Base-by-base conservation (phyloP, 352 stramenopile genomes). In the Elongisporangium senticosum region DNA sequence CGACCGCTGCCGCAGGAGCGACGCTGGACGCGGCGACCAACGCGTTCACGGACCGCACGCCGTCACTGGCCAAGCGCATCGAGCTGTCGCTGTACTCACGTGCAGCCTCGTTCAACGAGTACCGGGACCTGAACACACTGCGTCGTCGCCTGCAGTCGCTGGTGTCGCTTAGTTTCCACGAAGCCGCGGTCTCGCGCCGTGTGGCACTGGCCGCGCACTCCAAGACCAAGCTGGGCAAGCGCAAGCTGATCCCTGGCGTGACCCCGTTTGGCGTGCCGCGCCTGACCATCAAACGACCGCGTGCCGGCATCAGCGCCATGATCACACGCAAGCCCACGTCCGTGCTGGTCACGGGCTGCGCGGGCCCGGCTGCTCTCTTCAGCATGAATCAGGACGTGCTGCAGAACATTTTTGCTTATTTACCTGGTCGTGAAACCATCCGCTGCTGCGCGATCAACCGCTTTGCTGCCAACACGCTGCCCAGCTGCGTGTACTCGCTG, bases 81-180 rank as follows among this genome's bases (percentile, higher is more conserved):
- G 85, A 95, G 58, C 75, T 95, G 53, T 92, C 79, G 54, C 68
- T 95, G 8, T 95, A 95, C 64, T 92, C 83, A 2, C 70, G 85
- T 20, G 85, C 83, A 0, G 83, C 85, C 11, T 93, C 83, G 2
- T 93, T 93, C 61, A 68, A 90, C 55, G 85, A 95, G 64, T 95
- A 95, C 70, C 74, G 84, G 20, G 83, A 95, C 59, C 63, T 95
- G 14, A 92, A 93, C 71, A 95, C 85, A 20, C 61, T 95, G 56
- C 83, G 83, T 10, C 69, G 83, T 10, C 77, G 85, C 6, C 68
- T 95, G 26, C 86, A 95, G 67, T 93, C 82, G 49, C 77, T 95
- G 39, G 86, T 93, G 50, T 89, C 83, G 58, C 73, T 95, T n/a
- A 93, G 83, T 63, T 95, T 89, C 67, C 85, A 95, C 55, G 85